Evolutionary conservation across 2,329 filamentous ascomycete genomes (phyloP), one percentile per base, ranked within the genome.

Genomic region (Knufia fluminis): DNA sequence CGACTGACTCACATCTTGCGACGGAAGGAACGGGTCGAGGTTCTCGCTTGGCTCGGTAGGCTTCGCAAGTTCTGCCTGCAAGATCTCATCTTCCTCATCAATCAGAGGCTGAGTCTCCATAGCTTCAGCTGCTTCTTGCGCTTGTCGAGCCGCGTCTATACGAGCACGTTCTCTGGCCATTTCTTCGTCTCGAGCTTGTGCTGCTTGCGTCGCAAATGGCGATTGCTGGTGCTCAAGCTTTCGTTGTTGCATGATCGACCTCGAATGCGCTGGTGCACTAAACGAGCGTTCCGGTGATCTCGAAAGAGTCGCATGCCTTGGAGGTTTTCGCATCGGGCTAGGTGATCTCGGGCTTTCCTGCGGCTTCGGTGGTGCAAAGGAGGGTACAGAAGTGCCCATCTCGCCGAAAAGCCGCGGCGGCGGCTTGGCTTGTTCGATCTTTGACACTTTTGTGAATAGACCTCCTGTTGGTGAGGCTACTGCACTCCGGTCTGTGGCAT

Each of bases 11-110:
- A 67, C 68, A 24, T 63, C 63, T 45, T 73, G 70, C 50, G 72
- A 70, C 14, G 70, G 67, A 16, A 74, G 55, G 57, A 74, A 74
- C n/a, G 70, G 67, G 53, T 72, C 71, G 19, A 74, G 64, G 1
- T 64, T 68, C 40, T 67, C 64, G 12, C 65, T 66, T 2, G 70
- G 68, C 31, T 67, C 63, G 22, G 72, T 53, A 32, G 71, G 70
- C 20, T 61, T 64, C 39, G 65, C 64, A 43, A 74, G 63, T 39
- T 73, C 68, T 32, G 65, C 64, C 38, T 68, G 71, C 14, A 73
- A 61, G 49, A 64, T 63, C 51, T 73, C 71, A 52, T 73, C 71
- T 52, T 74, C 71, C 41, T 72, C 68, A 49, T 74, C 71, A 31
- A 70, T 68, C 3, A 63, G 54, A 19, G 64, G 66, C 23, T 71